These are phyloP conservation scores for Lasiosphaeriaceae sp. DNA, from an alignment of 495 filamentous ascomycete species.

Conservation along the genomic window DNA sequence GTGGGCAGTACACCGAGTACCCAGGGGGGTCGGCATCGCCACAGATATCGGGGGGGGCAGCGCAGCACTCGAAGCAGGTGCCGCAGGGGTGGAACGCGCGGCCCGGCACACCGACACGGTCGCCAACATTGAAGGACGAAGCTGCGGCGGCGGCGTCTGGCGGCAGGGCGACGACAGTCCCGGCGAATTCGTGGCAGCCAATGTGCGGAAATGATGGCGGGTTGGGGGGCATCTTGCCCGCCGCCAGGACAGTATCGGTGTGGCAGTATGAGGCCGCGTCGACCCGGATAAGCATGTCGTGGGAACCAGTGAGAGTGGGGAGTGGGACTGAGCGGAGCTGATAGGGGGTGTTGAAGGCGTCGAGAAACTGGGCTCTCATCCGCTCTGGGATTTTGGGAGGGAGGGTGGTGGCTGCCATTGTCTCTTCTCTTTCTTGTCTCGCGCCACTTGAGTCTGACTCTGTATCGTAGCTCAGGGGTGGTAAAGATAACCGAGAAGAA, in stretches of 20 bases:
- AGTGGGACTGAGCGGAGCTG: slow-evolving; percentile 21
- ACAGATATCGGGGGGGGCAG: slow-evolving; percentile 9
- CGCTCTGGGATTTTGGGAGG: slow-evolving; percentile 10
- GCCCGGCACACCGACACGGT: slow-evolving; percentile 34
- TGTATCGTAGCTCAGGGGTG: too few species aligned
- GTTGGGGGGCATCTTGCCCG: slow-evolving; percentile 29
- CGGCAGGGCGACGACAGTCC: slow-evolving; percentile 18
- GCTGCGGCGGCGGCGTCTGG: slow-evolving; percentile 1
- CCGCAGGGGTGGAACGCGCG: slow-evolving; percentile 37
- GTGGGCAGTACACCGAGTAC: slow-evolving; percentile 32
- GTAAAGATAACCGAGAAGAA: too few species aligned
- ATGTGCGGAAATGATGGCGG: slow-evolving; percentile 25
- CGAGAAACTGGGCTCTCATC: slow-evolving; percentile 39
- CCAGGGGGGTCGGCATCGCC: slow-evolving; percentile 27
- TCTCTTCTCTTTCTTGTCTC: neutral
- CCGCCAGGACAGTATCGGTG: slow-evolving; percentile 33
- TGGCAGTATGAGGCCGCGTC: slow-evolving; percentile 39
- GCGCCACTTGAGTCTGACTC: neutral
- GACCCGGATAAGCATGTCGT: slow-evolving; percentile 35
- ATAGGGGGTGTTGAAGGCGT: slow-evolving; percentile 33
- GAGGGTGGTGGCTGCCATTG: slow-evolving; percentile 1
- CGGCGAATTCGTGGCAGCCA: slow-evolving; percentile 28
- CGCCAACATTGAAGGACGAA: slow-evolving; percentile 13
- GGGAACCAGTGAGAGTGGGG: slow-evolving; percentile 14
- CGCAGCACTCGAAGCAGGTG: slow-evolving; percentile 34